Percentiles rank a stretch among this genome's conserved stretches.
These are phyloP conservation scores for Nicotiana undulata DNA, from an alignment of 257 asterid genomes.

Conservation along the genomic window DNA sequence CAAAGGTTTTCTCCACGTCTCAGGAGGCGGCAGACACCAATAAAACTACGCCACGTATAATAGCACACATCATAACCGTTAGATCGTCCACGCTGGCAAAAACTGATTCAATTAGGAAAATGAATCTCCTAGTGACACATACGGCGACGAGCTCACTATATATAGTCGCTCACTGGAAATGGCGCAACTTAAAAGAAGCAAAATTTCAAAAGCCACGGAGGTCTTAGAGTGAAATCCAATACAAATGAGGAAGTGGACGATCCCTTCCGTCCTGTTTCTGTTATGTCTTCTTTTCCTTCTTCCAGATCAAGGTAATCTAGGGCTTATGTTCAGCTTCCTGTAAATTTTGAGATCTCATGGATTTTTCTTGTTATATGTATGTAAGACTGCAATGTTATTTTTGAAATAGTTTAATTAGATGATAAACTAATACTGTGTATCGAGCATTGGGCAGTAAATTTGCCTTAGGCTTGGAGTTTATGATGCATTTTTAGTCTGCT, in stretches of 20 bases:
- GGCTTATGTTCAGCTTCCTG: not conserved
- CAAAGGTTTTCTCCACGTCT: conserved; percentile 38
- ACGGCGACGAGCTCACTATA: not conserved
- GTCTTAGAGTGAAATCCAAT: not conserved
- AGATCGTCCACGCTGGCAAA: conserved; percentile 42
- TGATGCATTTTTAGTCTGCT: too few relatives aligned
- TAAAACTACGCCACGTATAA: conserved; percentile 31
- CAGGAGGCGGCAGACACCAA: conserved; percentile 23
- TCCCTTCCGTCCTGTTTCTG: conserved; percentile 52
- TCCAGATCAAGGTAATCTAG: conserved; percentile 74
- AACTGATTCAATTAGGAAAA: conserved; percentile 8
- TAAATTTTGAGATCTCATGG: too few relatives aligned
- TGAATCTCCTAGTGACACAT: too few relatives aligned
- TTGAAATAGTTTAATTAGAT: too few relatives aligned
- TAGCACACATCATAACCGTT: conserved; percentile 6
- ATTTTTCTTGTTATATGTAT: not conserved
- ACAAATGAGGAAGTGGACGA: conserved; percentile 83
- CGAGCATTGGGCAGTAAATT: too few relatives aligned
- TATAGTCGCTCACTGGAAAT: not conserved
- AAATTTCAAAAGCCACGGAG: not conserved
- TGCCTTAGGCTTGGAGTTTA: too few relatives aligned
- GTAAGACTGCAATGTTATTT: not conserved
- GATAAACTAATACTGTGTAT: too few relatives aligned
- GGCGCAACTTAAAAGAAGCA: not conserved
- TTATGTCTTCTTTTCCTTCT: conserved; percentile 60